Percentiles rank a stretch among this genome's conserved stretches.
These are phyloP conservation scores for Myochromella boudieri DNA, from an alignment of 768 basidiomycete genomes.

Conservation along the genomic window DNA sequence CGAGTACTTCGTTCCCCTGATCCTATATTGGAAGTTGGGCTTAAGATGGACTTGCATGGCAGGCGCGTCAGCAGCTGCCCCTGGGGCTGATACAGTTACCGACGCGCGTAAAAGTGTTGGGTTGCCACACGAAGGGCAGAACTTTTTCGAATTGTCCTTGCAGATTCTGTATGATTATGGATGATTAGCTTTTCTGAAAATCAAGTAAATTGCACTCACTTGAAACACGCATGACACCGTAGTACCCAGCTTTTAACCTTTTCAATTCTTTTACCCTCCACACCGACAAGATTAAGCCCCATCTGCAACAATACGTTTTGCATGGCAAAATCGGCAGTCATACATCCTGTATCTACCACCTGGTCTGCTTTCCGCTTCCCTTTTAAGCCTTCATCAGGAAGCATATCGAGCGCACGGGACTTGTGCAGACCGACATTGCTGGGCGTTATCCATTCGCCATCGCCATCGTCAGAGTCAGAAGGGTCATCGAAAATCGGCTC, in stretches of 20 bases:
- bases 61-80: slow-evolving; percentile 58
- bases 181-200: neutral
- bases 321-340: slow-evolving; percentile 99
- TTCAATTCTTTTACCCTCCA: slow-evolving; percentile 88
- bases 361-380: slow-evolving; percentile 39
- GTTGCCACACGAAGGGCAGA: slow-evolving; percentile 97
- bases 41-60: slow-evolving; percentile 90
- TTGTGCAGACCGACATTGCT: slow-evolving; percentile 83
- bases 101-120: slow-evolving; percentile 88
- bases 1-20: slow-evolving; percentile 88
- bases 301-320: slow-evolving; percentile 97
- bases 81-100: slow-evolving; percentile 76
- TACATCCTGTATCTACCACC: slow-evolving; percentile 73
- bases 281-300: slow-evolving; percentile 85
- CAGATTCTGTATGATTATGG: slow-evolving; percentile 63
- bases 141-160: slow-evolving; percentile 92
- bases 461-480: slow-evolving; percentile 76
- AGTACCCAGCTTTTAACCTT: slow-evolving; percentile 95
- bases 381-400: slow-evolving; percentile 53
- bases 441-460: slow-evolving; percentile 97
- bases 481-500: slow-evolving; percentile 70
- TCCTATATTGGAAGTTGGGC: slow-evolving; percentile 91
- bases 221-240: slow-evolving; percentile 98
- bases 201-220: slow-evolving; percentile 59
- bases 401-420: slow-evolving; percentile 79